These are phyloP conservation scores for Tetrapisispora iriomotensis DNA, from an alignment of 805 yeast species.

Conservation along the genomic window DNA sequence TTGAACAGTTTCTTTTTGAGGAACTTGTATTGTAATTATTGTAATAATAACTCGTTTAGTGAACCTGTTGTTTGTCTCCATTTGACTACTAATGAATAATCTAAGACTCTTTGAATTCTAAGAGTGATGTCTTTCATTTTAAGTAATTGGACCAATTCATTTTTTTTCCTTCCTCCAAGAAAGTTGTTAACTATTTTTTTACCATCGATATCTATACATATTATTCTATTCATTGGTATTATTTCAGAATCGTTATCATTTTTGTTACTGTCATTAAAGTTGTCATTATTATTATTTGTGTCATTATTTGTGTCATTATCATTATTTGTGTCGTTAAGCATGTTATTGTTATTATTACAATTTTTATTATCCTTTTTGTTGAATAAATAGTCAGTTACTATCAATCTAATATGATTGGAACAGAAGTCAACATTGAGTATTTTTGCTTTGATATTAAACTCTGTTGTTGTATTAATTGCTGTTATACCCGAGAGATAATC, in stretches of 20 bases:
- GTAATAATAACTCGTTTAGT: not conserved
- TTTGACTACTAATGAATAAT: conserved; percentile 1
- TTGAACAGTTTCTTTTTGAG: too few species aligned
- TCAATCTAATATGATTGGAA: not conserved
- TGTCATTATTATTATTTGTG: too few species aligned
- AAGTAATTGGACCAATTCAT: not conserved
- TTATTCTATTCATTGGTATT: not conserved
- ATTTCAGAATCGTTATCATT: too few species aligned
- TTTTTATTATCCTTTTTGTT: not conserved
- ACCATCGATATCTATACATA: not conserved
- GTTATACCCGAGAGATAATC: conserved; percentile 1
- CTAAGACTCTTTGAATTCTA: not conserved
- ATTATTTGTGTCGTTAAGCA: not conserved
- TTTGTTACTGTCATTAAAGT: too few species aligned
- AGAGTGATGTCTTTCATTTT: conserved; percentile 1
- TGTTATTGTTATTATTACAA: not conserved
- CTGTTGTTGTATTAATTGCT: not conserved
- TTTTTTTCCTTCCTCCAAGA: not conserved
- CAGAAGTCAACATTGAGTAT: conserved; percentile 1
- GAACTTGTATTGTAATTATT: not conserved
- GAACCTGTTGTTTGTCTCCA: conserved; percentile 1
- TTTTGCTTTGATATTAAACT: not conserved
- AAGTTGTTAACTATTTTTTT: not conserved
- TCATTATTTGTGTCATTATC: too few species aligned
- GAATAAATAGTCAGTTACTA: not conserved